Evolutionary conservation across 371 early-diverging fungal genomes (phyloP).

Genomic region (Lichtheimia corymbifera): DNA sequence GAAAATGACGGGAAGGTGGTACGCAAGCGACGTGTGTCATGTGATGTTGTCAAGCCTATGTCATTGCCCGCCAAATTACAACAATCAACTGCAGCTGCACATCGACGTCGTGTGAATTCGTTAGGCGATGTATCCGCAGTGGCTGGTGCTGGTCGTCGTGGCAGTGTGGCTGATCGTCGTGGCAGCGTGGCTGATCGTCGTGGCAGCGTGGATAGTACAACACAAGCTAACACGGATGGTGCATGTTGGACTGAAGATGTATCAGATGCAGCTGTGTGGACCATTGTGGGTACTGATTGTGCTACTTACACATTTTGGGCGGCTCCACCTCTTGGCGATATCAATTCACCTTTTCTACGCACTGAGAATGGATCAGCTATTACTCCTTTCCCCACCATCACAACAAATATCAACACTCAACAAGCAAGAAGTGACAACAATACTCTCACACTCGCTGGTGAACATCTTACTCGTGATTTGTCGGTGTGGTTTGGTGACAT

Average conservation of each 20-base stretch:
- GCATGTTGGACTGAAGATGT: slow-evolving; percentile 84
- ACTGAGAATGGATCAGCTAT: slow-evolving; percentile 20
- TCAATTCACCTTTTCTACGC: slow-evolving; percentile 20
- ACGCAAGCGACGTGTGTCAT: slow-evolving; percentile 49
- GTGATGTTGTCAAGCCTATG: slow-evolving; percentile 38
- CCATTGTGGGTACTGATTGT: slow-evolving; percentile 85
- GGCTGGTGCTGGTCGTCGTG: neutral
- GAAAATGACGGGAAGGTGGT: slow-evolving; percentile 32
- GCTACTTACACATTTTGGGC: slow-evolving; percentile 77
- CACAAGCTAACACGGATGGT: slow-evolving; percentile 29
- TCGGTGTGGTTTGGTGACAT: slow-evolving; percentile 74
- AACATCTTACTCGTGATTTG: slow-evolving; percentile 66
- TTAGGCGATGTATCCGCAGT: slow-evolving; percentile 28
- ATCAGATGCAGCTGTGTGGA: slow-evolving; percentile 87
- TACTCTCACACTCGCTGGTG: slow-evolving; percentile 54
- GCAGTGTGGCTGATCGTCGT: slow-evolving; percentile 4
- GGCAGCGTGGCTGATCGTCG: slow-evolving; percentile 12
- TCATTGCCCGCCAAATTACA: slow-evolving; percentile 23
- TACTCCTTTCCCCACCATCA: slow-evolving; percentile 38
- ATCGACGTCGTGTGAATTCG: slow-evolving; percentile 48
- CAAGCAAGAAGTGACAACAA: slow-evolving; percentile 1
- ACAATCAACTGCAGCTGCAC: slow-evolving; percentile 15
- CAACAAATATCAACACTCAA: neutral
- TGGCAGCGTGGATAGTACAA: slow-evolving; percentile 12
- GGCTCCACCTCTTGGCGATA: slow-evolving; percentile 24